Evolutionary conservation across 768 basidiomycete species (phyloP).

Genomic region (Panaeolus cyanescens): DNA sequence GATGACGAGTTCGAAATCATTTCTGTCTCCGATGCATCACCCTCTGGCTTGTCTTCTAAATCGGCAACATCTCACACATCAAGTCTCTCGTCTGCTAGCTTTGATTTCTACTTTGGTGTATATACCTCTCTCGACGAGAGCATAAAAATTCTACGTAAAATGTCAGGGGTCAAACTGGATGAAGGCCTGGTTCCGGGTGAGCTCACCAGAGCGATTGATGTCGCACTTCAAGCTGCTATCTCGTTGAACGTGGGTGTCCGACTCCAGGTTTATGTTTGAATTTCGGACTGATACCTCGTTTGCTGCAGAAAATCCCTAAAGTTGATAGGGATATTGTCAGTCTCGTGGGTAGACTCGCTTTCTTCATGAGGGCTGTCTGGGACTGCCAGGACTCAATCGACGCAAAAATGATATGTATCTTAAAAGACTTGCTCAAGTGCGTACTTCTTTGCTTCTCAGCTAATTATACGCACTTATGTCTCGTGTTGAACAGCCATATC

Average conservation of each 20-base stretch:
- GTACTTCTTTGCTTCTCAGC: background rate
- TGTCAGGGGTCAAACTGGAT: background rate
- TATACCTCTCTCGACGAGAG: background rate
- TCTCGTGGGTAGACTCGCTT: background rate
- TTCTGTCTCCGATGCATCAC: background rate
- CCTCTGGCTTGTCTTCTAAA: background rate
- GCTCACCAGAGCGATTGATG: background rate
- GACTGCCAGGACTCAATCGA: background rate
- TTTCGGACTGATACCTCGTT: background rate
- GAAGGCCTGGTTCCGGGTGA: background rate
- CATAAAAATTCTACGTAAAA: background rate
- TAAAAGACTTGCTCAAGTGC: background rate
- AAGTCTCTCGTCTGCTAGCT: background rate
- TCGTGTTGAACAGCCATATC: background rate
- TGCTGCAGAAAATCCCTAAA: background rate
- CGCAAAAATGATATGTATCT: background rate
- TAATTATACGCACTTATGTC: background rate
- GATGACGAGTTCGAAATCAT: background rate
- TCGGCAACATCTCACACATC: background rate
- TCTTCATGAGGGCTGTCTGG: background rate
- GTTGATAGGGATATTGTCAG: background rate
- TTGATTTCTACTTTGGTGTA: background rate
- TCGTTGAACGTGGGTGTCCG: background rate
- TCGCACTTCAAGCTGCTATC: background rate
- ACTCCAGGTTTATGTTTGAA: too few relatives aligned